Base-by-base conservation (phyloP, 768 basidiomycete genomes). In the Hygrophorus pudorinus region DNA sequence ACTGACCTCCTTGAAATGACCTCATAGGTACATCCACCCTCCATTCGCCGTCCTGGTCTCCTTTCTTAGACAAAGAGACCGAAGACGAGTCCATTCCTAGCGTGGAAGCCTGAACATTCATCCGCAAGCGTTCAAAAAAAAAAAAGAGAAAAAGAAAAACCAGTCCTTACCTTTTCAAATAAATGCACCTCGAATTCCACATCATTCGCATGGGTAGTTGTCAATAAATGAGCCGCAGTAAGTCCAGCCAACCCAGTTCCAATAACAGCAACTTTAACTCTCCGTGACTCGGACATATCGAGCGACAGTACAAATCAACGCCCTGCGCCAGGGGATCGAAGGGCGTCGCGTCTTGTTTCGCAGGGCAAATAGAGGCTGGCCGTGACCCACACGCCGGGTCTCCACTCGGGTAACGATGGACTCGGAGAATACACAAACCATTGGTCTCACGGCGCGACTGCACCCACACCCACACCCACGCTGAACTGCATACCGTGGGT, bases 11-110 rank as follows among this genome's bases (percentile, higher is more conserved):
- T 68, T 88, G 84, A 55, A 88, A 87, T 1, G 79, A 79, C 32
- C 85, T 64, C 85, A 88, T 88, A 0, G 85, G 85, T 0, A 86
- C 84, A 55, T 88, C 85, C 2, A 87, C 67, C 43, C 76, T 64
- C 69, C 75, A 75, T 39, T 70, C 60, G 29, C 64, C 54, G 16
- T 59, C 59, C 8, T 59, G 47, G 3, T 24, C 24, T 24, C 57
- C 65, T 3, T 63, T 61, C 31, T 61, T 56, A 13, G 63, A 59
- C 4, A 77, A 42, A 5, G 74, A 74, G 31, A 77, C 65, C 0
- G 76, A 80, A 11, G 76, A 67, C 3, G 77, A 72, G 58, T 85
- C 84, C 77, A 87, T 83, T 9, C 84, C 83, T 8, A 86, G 59
- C 24, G 64, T 53, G 0, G 67, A 50, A 3, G 75, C 65, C 83